Percentiles rank a stretch among this genome's conserved stretches.
Evolutionary conservation across 257 asterid species (phyloP).

Genomic region (Fraxinus quadrangulata): DNA sequence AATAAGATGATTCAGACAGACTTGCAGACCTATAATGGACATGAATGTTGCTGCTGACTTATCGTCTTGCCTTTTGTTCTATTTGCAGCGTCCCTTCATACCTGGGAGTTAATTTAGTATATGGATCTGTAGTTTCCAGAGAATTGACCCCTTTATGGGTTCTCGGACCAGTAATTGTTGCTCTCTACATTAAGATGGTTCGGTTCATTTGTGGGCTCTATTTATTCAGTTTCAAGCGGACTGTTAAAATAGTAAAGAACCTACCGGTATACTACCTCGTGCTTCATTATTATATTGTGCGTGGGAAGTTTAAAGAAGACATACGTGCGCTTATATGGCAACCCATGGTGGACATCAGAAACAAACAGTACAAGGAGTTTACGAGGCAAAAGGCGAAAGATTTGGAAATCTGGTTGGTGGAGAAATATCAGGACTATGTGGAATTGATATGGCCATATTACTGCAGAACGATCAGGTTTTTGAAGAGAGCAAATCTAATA

Average conservation of each 20-base stretch:
- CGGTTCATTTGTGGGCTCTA: slow-evolving; percentile 56
- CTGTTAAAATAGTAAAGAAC: slow-evolving; percentile 48
- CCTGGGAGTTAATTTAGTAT: slow-evolving; percentile 54
- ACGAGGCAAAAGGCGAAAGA: slow-evolving; percentile 43
- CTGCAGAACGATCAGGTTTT: slow-evolving; percentile 61
- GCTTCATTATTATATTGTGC: slow-evolving; percentile 34
- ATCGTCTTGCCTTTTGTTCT: not conserved
- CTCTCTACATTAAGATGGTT: slow-evolving; percentile 57
- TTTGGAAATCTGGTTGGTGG: slow-evolving; percentile 46
- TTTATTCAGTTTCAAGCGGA: slow-evolving; percentile 60
- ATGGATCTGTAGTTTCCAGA: slow-evolving; percentile 66
- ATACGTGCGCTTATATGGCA: slow-evolving; percentile 38
- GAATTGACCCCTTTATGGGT: slow-evolving; percentile 83
- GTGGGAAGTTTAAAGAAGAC: slow-evolving; percentile 60
- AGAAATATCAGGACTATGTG: slow-evolving; percentile 60
- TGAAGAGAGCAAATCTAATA: slow-evolving; percentile 78
- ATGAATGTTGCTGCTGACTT: slow-evolving; percentile 9
- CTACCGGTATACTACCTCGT: slow-evolving; percentile 43
- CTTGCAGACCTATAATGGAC: not conserved
- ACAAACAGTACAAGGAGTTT: slow-evolving; percentile 45
- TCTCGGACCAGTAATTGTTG: slow-evolving; percentile 69
- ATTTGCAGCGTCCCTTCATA: slow-evolving; percentile 70
- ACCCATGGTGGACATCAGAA: slow-evolving; percentile 48
- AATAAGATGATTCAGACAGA: not conserved
- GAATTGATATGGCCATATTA: slow-evolving; percentile 80